Conservation (phyloP, 805 yeast genomes). For the Saccharomycopsis selenospora region DNA sequence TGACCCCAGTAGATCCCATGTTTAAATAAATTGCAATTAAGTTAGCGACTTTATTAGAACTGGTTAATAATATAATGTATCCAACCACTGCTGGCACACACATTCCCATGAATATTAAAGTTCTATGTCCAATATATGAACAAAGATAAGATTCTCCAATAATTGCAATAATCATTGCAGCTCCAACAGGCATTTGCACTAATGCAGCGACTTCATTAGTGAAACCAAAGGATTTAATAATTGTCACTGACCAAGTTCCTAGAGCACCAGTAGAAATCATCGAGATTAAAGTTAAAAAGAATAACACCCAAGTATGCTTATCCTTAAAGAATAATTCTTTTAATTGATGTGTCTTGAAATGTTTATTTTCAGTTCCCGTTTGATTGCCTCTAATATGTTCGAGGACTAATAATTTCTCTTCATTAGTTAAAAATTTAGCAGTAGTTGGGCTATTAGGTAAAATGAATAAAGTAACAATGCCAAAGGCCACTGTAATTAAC, state of each 20-base stretch:
- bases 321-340: constrained; percentile 37
- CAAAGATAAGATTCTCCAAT: no score
- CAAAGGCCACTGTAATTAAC: constrained; percentile 40
- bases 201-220: constrained; percentile 34
- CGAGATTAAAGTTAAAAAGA: constrained; percentile 29
- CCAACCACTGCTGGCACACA: no score
- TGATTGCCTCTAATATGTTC: constrained; percentile 38
- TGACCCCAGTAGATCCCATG: no score
- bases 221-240: constrained; percentile 33
- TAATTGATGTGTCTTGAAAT: constrained; percentile 33
- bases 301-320: constrained; percentile 33
- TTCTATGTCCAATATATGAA: no score
- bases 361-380: constrained; percentile 38
- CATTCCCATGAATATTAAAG: no score
- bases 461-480: constrained; percentile 34
- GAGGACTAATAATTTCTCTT: constrained; percentile 36
- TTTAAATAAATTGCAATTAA: no score
- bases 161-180: no score
- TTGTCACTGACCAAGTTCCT: constrained; percentile 36
- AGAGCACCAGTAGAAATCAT: constrained; percentile 40
- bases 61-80: no score
- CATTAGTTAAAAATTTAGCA: constrained; percentile 34
- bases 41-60: no score
- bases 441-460: constrained; percentile 42
- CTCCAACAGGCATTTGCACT: constrained; percentile 42